A percentile compares a stretch with the other conserved stretches of the same genome.
Evolutionary conservation across 441 rosid species (phyloP).

Genomic region (Sinapis alba): DNA sequence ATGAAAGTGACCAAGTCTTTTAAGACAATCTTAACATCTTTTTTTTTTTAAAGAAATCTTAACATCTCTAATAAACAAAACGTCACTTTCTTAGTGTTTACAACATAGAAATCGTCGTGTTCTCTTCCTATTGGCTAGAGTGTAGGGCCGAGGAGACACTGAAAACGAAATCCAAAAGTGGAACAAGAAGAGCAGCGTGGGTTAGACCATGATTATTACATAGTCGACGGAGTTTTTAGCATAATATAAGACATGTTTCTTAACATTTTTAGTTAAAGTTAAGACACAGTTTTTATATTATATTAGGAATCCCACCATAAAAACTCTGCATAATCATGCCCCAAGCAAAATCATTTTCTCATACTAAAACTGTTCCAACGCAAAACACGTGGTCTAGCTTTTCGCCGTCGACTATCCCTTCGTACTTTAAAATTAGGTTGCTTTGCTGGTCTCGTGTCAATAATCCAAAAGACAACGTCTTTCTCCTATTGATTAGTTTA

Average conservation of each 20-base stretch:
- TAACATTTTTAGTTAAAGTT: too few relatives aligned
- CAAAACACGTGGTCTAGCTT: slow-evolving; percentile 19
- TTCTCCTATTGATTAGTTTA: not conserved
- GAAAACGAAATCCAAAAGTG: not conserved
- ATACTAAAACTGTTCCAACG: slow-evolving; percentile 25
- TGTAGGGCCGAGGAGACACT: slow-evolving; percentile 10
- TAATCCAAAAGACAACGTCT: slow-evolving; percentile 21
- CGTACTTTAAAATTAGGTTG: slow-evolving; percentile 26
- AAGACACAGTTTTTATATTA: too few relatives aligned
- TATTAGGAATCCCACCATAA: too few relatives aligned
- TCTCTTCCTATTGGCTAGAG: not conserved
- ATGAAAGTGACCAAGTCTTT: not conserved
- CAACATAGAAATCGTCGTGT: slow-evolving; percentile 8
- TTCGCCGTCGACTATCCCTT: slow-evolving; percentile 1
- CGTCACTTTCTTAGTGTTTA: not conserved
- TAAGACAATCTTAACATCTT: too few relatives aligned
- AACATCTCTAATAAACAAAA: too few relatives aligned
- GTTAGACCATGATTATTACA: too few relatives aligned
- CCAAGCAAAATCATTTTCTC: slow-evolving; percentile 30
- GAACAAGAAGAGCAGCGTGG: slow-evolving; percentile 19
- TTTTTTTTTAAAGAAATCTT: too few relatives aligned
- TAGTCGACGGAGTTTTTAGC: too few relatives aligned
- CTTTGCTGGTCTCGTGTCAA: slow-evolving; percentile 23
- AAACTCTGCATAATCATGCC: too few relatives aligned
- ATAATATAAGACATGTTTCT: too few relatives aligned